Evolutionary conservation across 2,329 filamentous ascomycete species (phyloP).

Genomic region (Aspergillus fumigatus): DNA sequence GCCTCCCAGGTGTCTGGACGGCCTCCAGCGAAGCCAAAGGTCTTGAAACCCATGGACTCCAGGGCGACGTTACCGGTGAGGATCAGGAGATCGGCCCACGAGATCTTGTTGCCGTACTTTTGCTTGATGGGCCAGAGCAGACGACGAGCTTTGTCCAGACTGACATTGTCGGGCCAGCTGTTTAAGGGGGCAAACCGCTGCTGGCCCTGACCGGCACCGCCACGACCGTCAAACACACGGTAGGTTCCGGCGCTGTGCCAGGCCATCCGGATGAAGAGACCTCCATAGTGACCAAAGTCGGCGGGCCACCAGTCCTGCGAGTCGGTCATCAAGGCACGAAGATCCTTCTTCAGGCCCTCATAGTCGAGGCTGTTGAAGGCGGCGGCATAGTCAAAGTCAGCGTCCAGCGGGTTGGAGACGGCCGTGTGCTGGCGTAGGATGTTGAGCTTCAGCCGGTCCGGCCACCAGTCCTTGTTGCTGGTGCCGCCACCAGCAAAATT

Average conservation of each 20-base stretch:
- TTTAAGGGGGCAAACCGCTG: constrained; percentile 78
- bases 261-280: constrained; percentile 74
- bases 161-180: constrained; percentile 76
- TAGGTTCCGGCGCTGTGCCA: constrained; percentile 80
- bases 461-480: constrained; percentile 70
- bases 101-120: constrained; percentile 79
- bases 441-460: constrained; percentile 61
- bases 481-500: constrained; percentile 58
- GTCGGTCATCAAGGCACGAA: constrained; percentile 67
- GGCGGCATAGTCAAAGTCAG: constrained; percentile 66
- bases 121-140: constrained; percentile 79
- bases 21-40: constrained; percentile 69
- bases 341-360: constrained; percentile 67
- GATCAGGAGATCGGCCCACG: constrained; percentile 69
- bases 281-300: constrained; percentile 76
- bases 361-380: constrained; percentile 72
- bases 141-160: constrained; percentile 73
- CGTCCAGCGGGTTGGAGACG: constrained; percentile 58
- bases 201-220: constrained; percentile 68
- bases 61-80: constrained; percentile 72
- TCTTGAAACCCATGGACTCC: constrained; percentile 70
- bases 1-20: constrained; percentile 70
- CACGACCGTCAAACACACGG: constrained; percentile 69
- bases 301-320: constrained; percentile 80
- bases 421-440: constrained; percentile 68